phyloP scores from a whole-genome alignment of 495 filamentous ascomycete species.

The Pseudotulostoma volvatum region DNA sequence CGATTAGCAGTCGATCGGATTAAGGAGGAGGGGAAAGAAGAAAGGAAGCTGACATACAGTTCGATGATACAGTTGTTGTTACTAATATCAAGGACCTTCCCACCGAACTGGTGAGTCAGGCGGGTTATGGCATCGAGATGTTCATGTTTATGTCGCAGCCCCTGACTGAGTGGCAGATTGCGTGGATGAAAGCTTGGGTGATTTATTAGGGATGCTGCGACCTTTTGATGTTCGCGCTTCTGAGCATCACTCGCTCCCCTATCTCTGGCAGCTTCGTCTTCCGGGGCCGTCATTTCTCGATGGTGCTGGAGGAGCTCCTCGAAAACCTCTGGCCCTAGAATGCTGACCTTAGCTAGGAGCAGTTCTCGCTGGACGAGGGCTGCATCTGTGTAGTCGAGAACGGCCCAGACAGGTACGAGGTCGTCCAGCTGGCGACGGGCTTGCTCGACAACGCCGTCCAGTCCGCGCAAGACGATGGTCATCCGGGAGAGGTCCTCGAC shows the following conservation, averaged over 20 bases:
- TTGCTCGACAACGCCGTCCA: slow-evolving; percentile 96
- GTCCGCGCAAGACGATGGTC: slow-evolving; percentile 92
- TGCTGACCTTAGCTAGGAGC: slow-evolving; percentile 90
- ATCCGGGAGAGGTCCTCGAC: slow-evolving; percentile 95
- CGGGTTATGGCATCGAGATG: slow-evolving; percentile 89
- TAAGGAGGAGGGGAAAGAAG: neutral
- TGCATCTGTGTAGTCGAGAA: slow-evolving; percentile 83
- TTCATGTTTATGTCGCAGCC: slow-evolving; percentile 88
- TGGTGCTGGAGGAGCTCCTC: slow-evolving; percentile 92
- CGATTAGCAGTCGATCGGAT: slow-evolving; percentile 1
- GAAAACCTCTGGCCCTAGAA: slow-evolving; percentile 91
- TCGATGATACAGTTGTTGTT: slow-evolving; percentile 97
- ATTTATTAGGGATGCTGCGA: slow-evolving; percentile 14
- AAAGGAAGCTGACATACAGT: slow-evolving; percentile 43
- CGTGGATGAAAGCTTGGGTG: slow-evolving; percentile 66
- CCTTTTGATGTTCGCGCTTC: slow-evolving; percentile 18
- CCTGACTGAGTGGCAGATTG: slow-evolving; percentile 68
- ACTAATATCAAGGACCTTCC: slow-evolving; percentile 94
- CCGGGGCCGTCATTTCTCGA: slow-evolving; percentile 44
- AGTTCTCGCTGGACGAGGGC: slow-evolving; percentile 94
- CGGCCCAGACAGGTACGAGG: slow-evolving; percentile 94
- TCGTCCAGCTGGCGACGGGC: slow-evolving; percentile 91
- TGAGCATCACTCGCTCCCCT: slow-evolving; percentile 8
- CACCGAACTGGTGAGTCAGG: slow-evolving; percentile 91
- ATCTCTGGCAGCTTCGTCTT: slow-evolving; percentile 13